Percentiles rank a stretch among this genome's conserved stretches.
These are phyloP conservation scores for Debaryomyces maramus DNA, from an alignment of 805 yeast species.

Conservation along the genomic window DNA sequence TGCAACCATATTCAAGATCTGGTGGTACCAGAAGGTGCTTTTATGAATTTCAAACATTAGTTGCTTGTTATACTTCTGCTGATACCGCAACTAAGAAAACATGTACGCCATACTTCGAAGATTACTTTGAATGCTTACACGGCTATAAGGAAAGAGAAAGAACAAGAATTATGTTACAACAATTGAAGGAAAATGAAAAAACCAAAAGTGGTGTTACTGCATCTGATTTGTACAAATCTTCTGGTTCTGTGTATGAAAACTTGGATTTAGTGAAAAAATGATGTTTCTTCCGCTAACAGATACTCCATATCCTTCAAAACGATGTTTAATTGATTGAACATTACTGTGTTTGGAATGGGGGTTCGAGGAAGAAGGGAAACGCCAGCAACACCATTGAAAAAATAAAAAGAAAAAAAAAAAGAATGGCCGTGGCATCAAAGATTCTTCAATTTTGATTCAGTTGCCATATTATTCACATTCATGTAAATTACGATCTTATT, in stretches of 20 bases:
- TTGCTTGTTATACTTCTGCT: slow-evolving; percentile 46
- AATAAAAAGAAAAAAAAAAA: not conserved
- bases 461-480: not conserved
- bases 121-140: slow-evolving; percentile 48
- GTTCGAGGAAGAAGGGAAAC: too few species aligned
- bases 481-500: not conserved
- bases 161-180: slow-evolving; percentile 45
- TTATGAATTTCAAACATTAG: slow-evolving; percentile 46
- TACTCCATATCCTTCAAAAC: too few species aligned
- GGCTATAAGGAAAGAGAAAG: slow-evolving; percentile 48
- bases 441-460: too few species aligned
- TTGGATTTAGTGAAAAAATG: slow-evolving; percentile 36
- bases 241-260: slow-evolving; percentile 43
- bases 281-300: too few species aligned
- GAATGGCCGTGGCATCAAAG: not conserved
- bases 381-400: too few species aligned
- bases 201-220: slow-evolving; percentile 42
- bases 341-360: too few species aligned
- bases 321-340: too few species aligned
- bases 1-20: slow-evolving; percentile 49
- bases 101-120: slow-evolving; percentile 45
- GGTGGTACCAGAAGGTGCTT: slow-evolving; percentile 51
- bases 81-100: slow-evolving; percentile 42
- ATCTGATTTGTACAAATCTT: slow-evolving; percentile 41
- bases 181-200: slow-evolving; percentile 45